These are phyloP conservation scores for Hanseniaspora nectarophila DNA, from an alignment of 805 yeast genomes.

Conservation along the genomic window DNA sequence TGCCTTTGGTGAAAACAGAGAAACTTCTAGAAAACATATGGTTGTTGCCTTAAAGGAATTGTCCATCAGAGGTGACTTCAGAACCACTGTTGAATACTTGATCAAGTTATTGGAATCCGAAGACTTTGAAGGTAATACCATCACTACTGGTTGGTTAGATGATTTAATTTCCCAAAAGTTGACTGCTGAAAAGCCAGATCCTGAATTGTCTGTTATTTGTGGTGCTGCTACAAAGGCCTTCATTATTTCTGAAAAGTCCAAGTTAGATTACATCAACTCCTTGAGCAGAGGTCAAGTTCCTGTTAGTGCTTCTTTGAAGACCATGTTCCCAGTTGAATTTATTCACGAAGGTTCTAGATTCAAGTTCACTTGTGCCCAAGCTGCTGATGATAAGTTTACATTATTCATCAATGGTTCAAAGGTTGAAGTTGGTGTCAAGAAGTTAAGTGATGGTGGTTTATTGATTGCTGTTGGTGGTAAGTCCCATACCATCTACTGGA, in stretches of 20 bases:
- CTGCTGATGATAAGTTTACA: constrained; percentile 74
- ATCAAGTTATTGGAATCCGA: constrained; percentile 92
- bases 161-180: constrained; percentile 85
- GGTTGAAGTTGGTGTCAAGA: constrained; percentile 72
- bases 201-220: constrained; percentile 78
- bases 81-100: constrained; percentile 94
- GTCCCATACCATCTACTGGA: constrained; percentile 93
- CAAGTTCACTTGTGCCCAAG: constrained; percentile 90
- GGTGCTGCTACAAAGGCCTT: constrained; percentile 98
- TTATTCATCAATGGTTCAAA: constrained; percentile 88
- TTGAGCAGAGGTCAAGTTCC: constrained; percentile 95
- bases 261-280: constrained; percentile 56
- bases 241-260: constrained; percentile 58
- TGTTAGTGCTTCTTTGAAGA: constrained; percentile 63
- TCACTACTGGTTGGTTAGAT: constrained; percentile 98
- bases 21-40: constrained; percentile 96
- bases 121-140: constrained; percentile 89
- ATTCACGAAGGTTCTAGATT: constrained; percentile 88
- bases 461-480: constrained; percentile 79
- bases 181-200: constrained; percentile 95
- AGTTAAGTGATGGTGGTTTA: constrained; percentile 91
- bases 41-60: constrained; percentile 95
- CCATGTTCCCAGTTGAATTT: constrained; percentile 85
- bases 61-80: constrained; percentile 94
- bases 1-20: constrained; percentile 97